Conservation (phyloP, 2,329 filamentous ascomycete genomes). For the Ophiosphaerella narmari region DNA sequence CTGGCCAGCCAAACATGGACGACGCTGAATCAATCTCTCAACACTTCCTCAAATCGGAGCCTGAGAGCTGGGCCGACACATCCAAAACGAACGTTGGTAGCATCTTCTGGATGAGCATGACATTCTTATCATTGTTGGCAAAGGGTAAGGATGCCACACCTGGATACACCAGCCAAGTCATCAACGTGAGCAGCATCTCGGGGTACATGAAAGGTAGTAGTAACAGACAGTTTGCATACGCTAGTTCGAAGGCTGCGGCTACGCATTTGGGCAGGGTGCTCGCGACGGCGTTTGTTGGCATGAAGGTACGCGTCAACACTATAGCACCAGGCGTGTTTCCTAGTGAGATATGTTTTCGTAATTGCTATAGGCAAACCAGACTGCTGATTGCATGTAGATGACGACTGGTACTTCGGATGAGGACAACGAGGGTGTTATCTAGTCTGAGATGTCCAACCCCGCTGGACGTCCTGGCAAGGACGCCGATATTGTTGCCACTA, state of each 20-base stretch:
- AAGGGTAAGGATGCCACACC: slow-evolving; percentile 53
- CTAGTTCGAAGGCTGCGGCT: slow-evolving; percentile 55
- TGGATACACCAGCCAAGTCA: slow-evolving; percentile 56
- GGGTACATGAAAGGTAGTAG: slow-evolving; percentile 56
- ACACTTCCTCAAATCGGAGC: slow-evolving; percentile 55
- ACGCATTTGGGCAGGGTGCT: slow-evolving; percentile 54
- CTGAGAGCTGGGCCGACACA: slow-evolving; percentile 55
- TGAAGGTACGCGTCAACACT: slow-evolving; percentile 51
- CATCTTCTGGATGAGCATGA: slow-evolving; percentile 59
- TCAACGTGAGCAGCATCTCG: slow-evolving; percentile 60
- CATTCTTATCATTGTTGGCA: slow-evolving; percentile 59
- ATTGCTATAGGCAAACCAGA: too few species aligned
- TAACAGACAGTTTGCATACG: slow-evolving; percentile 59
- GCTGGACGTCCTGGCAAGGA: slow-evolving; percentile 46
- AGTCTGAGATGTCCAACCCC: slow-evolving; percentile 51
- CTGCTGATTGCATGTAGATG: slow-evolving; percentile 45
- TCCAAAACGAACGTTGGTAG: slow-evolving; percentile 58
- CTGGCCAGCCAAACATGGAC: slow-evolving; percentile 55
- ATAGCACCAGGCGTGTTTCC: slow-evolving; percentile 54
- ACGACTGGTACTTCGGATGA: slow-evolving; percentile 52
- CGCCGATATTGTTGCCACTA: slow-evolving; percentile 45
- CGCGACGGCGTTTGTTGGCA: slow-evolving; percentile 50
- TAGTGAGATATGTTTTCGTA: slow-evolving; percentile 27
- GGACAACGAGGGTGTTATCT: slow-evolving; percentile 54
- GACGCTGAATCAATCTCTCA: slow-evolving; percentile 55